Evolutionary conservation across 768 basidiomycete genomes (phyloP).

Genomic region (Serpula lacrymans): DNA sequence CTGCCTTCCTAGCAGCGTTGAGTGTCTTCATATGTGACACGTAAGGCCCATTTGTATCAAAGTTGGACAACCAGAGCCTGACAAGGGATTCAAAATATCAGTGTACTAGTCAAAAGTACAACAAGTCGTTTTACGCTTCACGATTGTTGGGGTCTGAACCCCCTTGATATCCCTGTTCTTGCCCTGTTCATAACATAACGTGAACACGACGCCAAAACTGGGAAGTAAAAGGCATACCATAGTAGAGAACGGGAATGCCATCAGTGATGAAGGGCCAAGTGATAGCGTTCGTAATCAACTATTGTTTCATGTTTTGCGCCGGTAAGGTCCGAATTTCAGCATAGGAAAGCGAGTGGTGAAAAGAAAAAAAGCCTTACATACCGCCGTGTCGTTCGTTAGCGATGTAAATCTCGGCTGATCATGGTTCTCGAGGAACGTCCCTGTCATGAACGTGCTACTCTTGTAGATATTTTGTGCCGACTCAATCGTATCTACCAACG

Average conservation of each 20-base stretch:
- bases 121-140: slow-evolving; percentile 40
- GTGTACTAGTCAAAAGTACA: background rate
- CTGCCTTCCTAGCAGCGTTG: slow-evolving; percentile 53
- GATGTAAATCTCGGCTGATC: slow-evolving; percentile 49
- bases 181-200: slow-evolving; percentile 31
- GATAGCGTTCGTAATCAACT: slow-evolving; percentile 46
- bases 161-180: slow-evolving; percentile 49
- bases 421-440: slow-evolving; percentile 53
- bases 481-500: slow-evolving; percentile 23
- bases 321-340: background rate
- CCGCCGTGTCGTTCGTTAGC: slow-evolving; percentile 38
- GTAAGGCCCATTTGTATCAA: slow-evolving; percentile 46
- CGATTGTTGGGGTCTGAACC: slow-evolving; percentile 45
- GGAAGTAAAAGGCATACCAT: slow-evolving; percentile 27
- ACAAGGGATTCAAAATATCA: background rate
- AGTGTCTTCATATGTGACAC: slow-evolving; percentile 43
- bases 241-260: slow-evolving; percentile 50
- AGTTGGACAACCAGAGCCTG: slow-evolving; percentile 63
- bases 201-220: background rate
- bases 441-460: slow-evolving; percentile 38
- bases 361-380: slow-evolving; percentile 17
- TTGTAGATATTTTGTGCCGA: slow-evolving; percentile 35
- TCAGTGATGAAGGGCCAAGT: slow-evolving; percentile 49
- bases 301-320: too few relatives aligned
- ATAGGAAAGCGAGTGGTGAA: background rate